phyloP scores from a whole-genome alignment of 2,329 filamentous ascomycete species.

The Hypoxylon sp. region DNA sequence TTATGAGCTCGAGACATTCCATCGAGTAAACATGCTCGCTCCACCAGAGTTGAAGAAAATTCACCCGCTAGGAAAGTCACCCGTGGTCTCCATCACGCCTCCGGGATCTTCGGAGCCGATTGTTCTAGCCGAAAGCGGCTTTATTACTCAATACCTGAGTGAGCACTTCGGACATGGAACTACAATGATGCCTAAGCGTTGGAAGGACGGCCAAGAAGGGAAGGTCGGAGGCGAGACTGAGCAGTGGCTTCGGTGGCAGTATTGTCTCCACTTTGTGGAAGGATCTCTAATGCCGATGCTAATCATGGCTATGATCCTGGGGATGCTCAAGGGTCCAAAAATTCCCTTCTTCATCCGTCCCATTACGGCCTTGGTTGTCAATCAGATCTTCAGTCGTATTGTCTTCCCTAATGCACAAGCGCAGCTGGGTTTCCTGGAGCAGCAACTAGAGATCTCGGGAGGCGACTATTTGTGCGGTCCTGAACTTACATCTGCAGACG shows the following conservation, averaged over 20 bases:
- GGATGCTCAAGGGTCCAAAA: slow-evolving; percentile 59
- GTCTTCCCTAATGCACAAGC: slow-evolving; percentile 64
- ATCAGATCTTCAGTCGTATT: slow-evolving; percentile 59
- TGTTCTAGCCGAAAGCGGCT: slow-evolving; percentile 84
- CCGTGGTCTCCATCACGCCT: slow-evolving; percentile 77
- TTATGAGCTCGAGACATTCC: slow-evolving; percentile 86
- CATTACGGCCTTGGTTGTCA: slow-evolving; percentile 64
- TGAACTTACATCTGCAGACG: slow-evolving; percentile 66
- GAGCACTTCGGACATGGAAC: slow-evolving; percentile 70
- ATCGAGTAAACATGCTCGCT: slow-evolving; percentile 76
- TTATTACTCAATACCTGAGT: slow-evolving; percentile 85
- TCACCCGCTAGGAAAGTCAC: slow-evolving; percentile 90
- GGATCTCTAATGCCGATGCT: slow-evolving; percentile 74
- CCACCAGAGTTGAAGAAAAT: slow-evolving; percentile 82
- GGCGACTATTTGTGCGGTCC: slow-evolving; percentile 66
- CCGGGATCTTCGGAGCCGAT: slow-evolving; percentile 60
- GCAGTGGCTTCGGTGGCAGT: slow-evolving; percentile 72
- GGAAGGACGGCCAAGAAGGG: slow-evolving; percentile 71
- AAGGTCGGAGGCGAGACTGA: slow-evolving; percentile 73
- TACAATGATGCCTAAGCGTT: slow-evolving; percentile 67
- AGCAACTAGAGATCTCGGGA: slow-evolving; percentile 62
- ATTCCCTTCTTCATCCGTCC: slow-evolving; percentile 70
- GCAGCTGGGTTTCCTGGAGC: slow-evolving; percentile 67
- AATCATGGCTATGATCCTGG: slow-evolving; percentile 48
- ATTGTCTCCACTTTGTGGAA: slow-evolving; percentile 87